phyloP scores from a whole-genome alignment of 768 basidiomycete genomes.

The Gyrodon lividus region DNA sequence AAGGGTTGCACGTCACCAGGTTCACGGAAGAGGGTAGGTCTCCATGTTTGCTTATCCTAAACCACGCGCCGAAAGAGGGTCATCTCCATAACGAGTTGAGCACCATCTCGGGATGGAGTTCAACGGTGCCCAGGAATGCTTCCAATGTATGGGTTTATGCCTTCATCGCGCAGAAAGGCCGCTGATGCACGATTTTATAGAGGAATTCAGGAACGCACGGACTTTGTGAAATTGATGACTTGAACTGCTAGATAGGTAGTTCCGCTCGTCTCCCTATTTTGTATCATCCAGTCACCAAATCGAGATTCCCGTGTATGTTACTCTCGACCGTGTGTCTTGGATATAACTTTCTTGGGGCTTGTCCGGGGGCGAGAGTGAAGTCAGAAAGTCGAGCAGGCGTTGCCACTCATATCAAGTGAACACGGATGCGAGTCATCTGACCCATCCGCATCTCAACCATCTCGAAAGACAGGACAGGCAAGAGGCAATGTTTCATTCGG shows the following conservation, averaged over 20 bases:
- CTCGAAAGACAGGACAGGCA: too few relatives aligned
- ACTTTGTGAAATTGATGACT: conserved; percentile 15
- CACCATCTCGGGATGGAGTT: conserved; percentile 17
- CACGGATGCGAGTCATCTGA: too few relatives aligned
- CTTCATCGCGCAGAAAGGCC: neutral
- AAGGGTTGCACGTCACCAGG: conserved; percentile 4
- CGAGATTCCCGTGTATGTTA: neutral
- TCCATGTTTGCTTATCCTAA: neutral
- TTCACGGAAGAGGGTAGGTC: neutral
- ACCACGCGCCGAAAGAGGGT: neutral
- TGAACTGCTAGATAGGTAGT: neutral
- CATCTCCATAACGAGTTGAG: conserved; percentile 14
- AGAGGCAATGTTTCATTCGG: too few relatives aligned
- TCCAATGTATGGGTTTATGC: conserved; percentile 9
- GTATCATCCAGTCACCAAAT: neutral
- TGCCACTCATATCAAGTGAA: too few relatives aligned
- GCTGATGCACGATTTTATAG: neutral
- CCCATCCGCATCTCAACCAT: too few relatives aligned
- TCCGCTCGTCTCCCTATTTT: too few relatives aligned
- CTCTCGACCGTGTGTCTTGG: neutral
- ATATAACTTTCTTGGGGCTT: too few relatives aligned
- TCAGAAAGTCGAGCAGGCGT: too few relatives aligned
- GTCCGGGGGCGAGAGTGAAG: too few relatives aligned
- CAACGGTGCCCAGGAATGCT: conserved; percentile 10
- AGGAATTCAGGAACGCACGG: conserved; percentile 14